phyloP scores from a whole-genome alignment of 2,329 filamentous ascomycete genomes.

The Trichoderma asperellum region DNA sequence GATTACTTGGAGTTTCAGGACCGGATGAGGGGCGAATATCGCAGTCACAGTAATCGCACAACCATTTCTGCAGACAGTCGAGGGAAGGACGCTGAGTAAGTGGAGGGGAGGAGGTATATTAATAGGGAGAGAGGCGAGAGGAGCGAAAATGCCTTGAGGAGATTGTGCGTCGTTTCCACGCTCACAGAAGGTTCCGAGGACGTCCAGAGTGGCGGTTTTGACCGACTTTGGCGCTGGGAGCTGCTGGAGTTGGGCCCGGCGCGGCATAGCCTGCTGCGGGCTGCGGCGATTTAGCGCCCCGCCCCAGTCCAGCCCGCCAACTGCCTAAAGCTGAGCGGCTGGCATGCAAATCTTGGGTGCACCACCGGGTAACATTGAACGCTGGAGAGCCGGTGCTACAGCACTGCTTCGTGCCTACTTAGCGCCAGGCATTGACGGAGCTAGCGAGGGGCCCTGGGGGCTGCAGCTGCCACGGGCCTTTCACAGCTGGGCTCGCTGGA shows the following conservation, averaged over 20 bases:
- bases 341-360: not conserved
- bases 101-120: not conserved
- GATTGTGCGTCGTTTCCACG: not conserved
- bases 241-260: not conserved
- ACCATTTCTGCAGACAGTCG: slow-evolving; percentile 6
- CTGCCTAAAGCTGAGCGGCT: not conserved
- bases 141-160: slow-evolving; percentile 13
- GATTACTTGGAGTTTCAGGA: slow-evolving; percentile 24
- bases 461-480: not conserved
- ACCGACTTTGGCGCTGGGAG: not conserved
- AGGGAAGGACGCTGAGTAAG: not conserved
- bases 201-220: not conserved
- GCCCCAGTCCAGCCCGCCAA: not conserved
- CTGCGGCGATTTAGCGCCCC: not conserved
- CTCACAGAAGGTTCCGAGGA: not conserved
- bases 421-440: not conserved
- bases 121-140: not conserved
- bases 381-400: not conserved
- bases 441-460: not conserved
- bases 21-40: slow-evolving; percentile 5
- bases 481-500: not conserved
- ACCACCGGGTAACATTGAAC: not conserved
- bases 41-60: slow-evolving; percentile 20
- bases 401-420: not conserved
- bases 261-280: not conserved